phyloP scores from a whole-genome alignment of 177 flowering plant genomes.

The Vitis hybrid region DNA sequence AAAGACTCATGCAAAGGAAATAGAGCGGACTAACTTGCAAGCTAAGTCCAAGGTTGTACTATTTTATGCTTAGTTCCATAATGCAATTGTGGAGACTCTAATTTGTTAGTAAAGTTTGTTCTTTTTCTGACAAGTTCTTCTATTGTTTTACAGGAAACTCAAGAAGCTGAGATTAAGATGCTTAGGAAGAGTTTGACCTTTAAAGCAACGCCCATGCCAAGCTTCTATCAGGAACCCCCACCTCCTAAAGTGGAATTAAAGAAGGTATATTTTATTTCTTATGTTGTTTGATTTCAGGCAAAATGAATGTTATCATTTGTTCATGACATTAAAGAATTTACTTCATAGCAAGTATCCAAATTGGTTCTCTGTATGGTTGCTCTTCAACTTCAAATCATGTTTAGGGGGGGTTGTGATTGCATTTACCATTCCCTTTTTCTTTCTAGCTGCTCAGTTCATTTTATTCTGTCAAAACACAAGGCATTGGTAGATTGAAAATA shows the following conservation, averaged over 20 bases:
- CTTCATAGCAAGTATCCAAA: neutral
- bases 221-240: constrained; percentile 89
- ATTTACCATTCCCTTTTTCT: neutral
- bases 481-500: neutral
- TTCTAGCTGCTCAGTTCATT: neutral
- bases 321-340: too few species aligned
- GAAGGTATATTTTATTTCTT: constrained; percentile 51
- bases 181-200: constrained; percentile 80
- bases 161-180: constrained; percentile 87
- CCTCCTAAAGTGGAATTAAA: constrained; percentile 86
- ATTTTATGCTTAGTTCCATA: neutral
- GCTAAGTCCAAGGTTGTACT: constrained; percentile 75
- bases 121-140: neutral
- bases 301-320: too few species aligned
- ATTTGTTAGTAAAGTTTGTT: neutral
- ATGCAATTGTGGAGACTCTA: neutral
- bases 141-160: constrained; percentile 59
- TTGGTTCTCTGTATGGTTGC: neutral
- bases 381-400: neutral
- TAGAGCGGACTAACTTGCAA: constrained; percentile 70
- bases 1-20: constrained; percentile 80
- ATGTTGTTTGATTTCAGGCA: too few species aligned
- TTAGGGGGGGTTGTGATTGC: neutral
- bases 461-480: neutral
- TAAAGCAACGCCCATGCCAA: constrained; percentile 98